These are phyloP conservation scores for Usnea hakonensis DNA, from an alignment of 495 filamentous ascomycete species.

Conservation along the genomic window DNA sequence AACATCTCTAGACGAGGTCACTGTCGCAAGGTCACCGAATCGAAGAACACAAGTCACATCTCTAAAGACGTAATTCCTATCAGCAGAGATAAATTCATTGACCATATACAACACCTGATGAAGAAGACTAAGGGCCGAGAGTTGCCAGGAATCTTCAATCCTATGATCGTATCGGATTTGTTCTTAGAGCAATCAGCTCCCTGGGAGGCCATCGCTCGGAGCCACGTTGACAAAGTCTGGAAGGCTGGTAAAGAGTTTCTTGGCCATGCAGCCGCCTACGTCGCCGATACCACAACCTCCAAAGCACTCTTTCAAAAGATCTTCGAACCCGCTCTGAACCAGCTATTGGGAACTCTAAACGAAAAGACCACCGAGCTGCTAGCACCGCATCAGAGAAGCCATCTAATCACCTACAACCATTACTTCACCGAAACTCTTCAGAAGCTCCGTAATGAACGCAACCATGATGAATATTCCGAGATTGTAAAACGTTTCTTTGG, in stretches of 20 bases:
- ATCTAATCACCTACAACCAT: slow-evolving; percentile 27
- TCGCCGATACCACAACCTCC: not conserved
- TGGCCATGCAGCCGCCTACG: not conserved
- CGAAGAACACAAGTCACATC: slow-evolving; percentile 9
- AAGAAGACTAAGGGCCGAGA: slow-evolving; percentile 36
- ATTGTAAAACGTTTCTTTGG: slow-evolving; percentile 8
- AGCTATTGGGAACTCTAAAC: slow-evolving; percentile 17
- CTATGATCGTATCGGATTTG: slow-evolving; percentile 37
- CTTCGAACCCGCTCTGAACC: not conserved
- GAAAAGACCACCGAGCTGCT: slow-evolving; percentile 23
- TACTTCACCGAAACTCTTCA: slow-evolving; percentile 26
- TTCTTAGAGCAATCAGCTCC: slow-evolving; percentile 37
- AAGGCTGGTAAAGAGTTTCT: not conserved
- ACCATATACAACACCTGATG: slow-evolving; percentile 35
- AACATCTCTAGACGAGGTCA: slow-evolving; percentile 43
- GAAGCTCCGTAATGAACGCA: slow-evolving; percentile 6
- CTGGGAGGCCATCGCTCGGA: slow-evolving; percentile 24
- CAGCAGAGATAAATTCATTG: slow-evolving; percentile 33
- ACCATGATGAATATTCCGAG: not conserved
- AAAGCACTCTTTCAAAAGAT: not conserved
- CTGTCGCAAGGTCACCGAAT: slow-evolving; percentile 28
- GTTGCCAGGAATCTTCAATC: slow-evolving; percentile 42
- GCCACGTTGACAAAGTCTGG: not conserved
- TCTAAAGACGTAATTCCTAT: slow-evolving; percentile 20
- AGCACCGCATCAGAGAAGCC: not conserved